Percentiles rank a stretch among this genome's conserved stretches.
These are phyloP conservation scores for Yamadazyma taylorii DNA, from an alignment of 1,139 yeast genomes.

Conservation along the genomic window DNA sequence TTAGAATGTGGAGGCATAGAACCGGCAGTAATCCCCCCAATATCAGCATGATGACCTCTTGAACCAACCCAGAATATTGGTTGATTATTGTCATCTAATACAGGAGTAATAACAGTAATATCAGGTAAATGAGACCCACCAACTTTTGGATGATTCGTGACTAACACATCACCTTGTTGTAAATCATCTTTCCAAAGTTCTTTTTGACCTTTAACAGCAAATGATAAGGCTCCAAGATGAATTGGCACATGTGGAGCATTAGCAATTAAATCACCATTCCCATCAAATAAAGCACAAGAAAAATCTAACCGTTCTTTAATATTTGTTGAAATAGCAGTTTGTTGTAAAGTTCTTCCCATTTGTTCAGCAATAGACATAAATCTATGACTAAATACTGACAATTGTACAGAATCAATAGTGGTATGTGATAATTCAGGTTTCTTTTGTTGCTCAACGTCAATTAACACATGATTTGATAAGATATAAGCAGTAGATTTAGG, in stretches of 20 bases:
- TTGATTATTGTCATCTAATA: conserved; percentile 30
- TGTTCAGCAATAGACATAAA: conserved; percentile 90
- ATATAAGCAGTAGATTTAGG: conserved; percentile 68
- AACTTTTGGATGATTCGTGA: conserved; percentile 75
- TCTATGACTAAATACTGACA: conserved; percentile 79
- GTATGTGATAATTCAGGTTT: conserved; percentile 11
- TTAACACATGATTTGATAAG: conserved; percentile 41
- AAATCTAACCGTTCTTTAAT: conserved; percentile 83
- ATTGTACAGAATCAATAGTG: conserved; percentile 62
- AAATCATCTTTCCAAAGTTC: conserved; percentile 61
- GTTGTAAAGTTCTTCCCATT: conserved; percentile 80
- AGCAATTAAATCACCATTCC: conserved; percentile 75
- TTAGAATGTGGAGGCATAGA: conserved; percentile 50
- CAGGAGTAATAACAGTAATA: conserved; percentile 75
- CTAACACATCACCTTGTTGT: conserved; percentile 70
- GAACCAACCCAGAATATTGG: conserved; percentile 49
- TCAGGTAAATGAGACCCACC: conserved; percentile 88
- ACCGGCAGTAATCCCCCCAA: conserved; percentile 47
- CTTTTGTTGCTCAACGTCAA: conserved; percentile 22
- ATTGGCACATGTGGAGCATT: conserved; percentile 90
- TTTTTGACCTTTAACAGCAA: conserved; percentile 72
- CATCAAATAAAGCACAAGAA: conserved; percentile 80
- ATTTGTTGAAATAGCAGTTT: conserved; percentile 82
- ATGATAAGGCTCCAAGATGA: conserved; percentile 85
- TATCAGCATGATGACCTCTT: conserved; percentile 50